Evolutionary conservation across 306 rosid genomes (phyloP), one percentile per base, ranked within the genome.

Genomic region (Cucumis hystrix): DNA sequence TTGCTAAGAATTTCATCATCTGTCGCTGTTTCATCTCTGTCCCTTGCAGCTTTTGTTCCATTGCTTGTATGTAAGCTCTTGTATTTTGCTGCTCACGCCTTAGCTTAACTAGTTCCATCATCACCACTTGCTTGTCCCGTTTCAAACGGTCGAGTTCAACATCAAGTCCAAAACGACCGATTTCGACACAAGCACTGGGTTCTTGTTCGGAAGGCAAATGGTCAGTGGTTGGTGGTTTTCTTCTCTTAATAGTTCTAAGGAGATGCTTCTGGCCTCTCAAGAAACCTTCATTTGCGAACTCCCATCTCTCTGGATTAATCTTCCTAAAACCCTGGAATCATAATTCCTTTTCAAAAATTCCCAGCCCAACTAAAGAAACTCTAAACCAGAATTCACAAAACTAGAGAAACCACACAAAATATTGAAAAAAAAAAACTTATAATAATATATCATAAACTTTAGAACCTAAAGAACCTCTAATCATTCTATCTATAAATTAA

Each of bases 321-420:
- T 70, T 70, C 75, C 75, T 70, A 70, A 70, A 70, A 70, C 75
- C 75, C 75, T 70, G 75, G 39, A 45, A 69, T 9, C 71, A 65
- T 65, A 37, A 18, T 65, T n/a, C 74, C 6, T 66, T 4, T 5
- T 39, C 6, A n/a, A 40, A 67, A 67, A n/a, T 2, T 10, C 74
- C 54, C 57, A 15, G 16, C 33, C 75, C 40, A 55, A 69, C 35
- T 69, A 20, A n/a, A 20, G 14, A 12, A 33, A 69, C 52, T 39
- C 30, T 17, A 39, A 40, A 66, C 8, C 47, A 65, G 52, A 40
- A 66, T 52, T 52, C 57, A 52, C 25, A 8, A 65, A 10, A 37
- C 49, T 9, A 37, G 43, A 63, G 21, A 65, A 65, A 65, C 28
- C 21, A 18, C 71, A 65, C 54, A 65, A 18, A 63, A 62, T 6